These are phyloP conservation scores for Lactarius psammicola DNA, from an alignment of 768 basidiomycete genomes.

Conservation along the genomic window DNA sequence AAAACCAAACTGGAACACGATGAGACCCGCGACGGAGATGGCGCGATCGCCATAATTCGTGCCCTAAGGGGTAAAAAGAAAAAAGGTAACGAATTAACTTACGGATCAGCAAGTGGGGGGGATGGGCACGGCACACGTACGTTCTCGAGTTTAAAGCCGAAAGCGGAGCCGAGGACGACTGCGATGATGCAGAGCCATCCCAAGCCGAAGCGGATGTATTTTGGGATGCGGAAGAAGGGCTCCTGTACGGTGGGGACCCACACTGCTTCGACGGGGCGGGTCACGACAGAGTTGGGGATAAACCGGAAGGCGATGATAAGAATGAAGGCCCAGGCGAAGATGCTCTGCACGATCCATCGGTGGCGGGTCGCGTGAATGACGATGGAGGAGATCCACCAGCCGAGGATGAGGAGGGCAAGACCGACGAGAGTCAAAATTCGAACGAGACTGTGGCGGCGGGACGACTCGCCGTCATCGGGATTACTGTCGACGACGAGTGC, in stretches of 20 bases:
- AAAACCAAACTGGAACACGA: constrained; percentile 77
- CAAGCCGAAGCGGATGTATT: constrained; percentile 52
- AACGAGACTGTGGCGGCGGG: constrained; percentile 24
- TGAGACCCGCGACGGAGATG: constrained; percentile 76
- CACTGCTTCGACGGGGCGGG: constrained; percentile 65
- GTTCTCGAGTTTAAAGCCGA: constrained; percentile 64
- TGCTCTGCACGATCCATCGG: constrained; percentile 79
- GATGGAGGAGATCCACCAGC: constrained; percentile 84
- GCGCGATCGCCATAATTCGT: constrained; percentile 76
- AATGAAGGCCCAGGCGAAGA: constrained; percentile 84
- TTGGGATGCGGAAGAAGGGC: constrained; percentile 65
- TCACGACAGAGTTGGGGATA: constrained; percentile 68
- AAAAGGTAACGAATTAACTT: not conserved
- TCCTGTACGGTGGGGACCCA: constrained; percentile 65
- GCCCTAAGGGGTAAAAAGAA: no score
- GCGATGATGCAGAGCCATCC: constrained; percentile 78
- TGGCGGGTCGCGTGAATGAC: constrained; percentile 66
- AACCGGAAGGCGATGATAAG: constrained; percentile 80
- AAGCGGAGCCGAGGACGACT: constrained; percentile 83
- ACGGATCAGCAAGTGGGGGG: constrained; percentile 13
- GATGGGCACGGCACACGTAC: constrained; percentile 38
- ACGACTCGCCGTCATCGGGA: constrained; percentile 26
- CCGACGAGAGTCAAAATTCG: constrained; percentile 45
- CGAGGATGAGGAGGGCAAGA: constrained; percentile 63
- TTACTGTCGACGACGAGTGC: constrained; percentile 16